Conservation (phyloP, 1,139 yeast genomes). For the Geotrichum reessii region DNA sequence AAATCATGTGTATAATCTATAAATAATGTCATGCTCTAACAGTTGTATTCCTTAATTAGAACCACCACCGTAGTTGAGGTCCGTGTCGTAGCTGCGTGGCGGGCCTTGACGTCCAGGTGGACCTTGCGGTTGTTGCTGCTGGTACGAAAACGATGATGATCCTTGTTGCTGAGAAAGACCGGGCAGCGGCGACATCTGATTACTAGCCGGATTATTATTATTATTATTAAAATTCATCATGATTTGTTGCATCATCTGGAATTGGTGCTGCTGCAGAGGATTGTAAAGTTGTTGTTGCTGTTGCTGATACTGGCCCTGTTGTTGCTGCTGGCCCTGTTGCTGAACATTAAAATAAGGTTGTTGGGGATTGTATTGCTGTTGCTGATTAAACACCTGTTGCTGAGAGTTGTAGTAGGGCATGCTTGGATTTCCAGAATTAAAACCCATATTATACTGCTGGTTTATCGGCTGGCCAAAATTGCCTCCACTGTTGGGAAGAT, state of each 20-base stretch:
- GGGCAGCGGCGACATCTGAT: neutral
- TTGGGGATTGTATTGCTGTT: conserved; percentile 7
- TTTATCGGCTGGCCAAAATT: conserved; percentile 1
- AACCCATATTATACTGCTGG: conserved; percentile 1
- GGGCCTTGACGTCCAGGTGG: neutral
- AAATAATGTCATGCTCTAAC: no score
- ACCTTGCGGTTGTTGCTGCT: conserved; percentile 3
- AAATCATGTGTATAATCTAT: no score
- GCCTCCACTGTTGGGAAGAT: neutral
- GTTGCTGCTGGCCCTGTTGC: conserved; percentile 1
- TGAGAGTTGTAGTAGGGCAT: neutral
- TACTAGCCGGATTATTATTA: neutral
- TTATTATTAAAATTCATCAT: conserved; percentile 1
- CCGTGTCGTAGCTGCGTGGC: neutral
- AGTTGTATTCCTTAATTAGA: no score
- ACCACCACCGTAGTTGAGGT: neutral
- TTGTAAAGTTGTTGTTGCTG: neutral
- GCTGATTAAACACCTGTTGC: neutral
- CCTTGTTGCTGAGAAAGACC: conserved; percentile 3
- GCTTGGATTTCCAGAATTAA: neutral
- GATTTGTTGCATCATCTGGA: conserved; percentile 15
- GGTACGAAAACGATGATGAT: neutral
- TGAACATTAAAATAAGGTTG: conserved; percentile 1
- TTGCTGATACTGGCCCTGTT: conserved; percentile 5
- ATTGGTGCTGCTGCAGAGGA: conserved; percentile 1